phyloP scores from a whole-genome alignment of 2,329 filamentous ascomycete genomes.

The Aspergillus novofumigatus region DNA sequence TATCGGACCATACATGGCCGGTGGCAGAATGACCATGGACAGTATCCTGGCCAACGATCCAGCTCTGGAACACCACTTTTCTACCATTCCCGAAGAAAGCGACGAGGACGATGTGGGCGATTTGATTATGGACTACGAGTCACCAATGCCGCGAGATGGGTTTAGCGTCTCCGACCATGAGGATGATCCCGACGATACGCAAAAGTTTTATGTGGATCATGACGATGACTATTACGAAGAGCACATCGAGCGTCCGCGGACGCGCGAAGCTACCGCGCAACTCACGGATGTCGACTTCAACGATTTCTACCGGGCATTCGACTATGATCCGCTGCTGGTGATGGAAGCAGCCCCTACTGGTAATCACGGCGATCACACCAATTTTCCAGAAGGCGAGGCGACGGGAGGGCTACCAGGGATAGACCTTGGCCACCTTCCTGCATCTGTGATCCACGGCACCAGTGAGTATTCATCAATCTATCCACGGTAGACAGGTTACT shows the following conservation, averaged over 20 bases:
- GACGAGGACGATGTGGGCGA: slow-evolving; percentile 17
- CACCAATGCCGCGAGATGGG: slow-evolving; percentile 9
- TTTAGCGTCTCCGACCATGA: slow-evolving; percentile 15
- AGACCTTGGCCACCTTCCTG: slow-evolving; percentile 15
- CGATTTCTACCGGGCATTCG: slow-evolving; percentile 25
- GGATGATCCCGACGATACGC: slow-evolving; percentile 30
- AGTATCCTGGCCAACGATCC: slow-evolving; percentile 14
- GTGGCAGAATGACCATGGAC: slow-evolving; percentile 16
- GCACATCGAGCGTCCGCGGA: slow-evolving; percentile 5
- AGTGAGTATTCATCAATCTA: slow-evolving; percentile 18
- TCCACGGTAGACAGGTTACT: background rate
- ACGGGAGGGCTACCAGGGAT: slow-evolving; percentile 8
- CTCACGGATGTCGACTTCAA: slow-evolving; percentile 26
- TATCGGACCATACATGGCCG: slow-evolving; percentile 10
- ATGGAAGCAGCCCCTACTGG: slow-evolving; percentile 6
- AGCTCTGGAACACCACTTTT: slow-evolving; percentile 13
- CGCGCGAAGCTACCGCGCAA: background rate
- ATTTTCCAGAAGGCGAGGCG: slow-evolving; percentile 14
- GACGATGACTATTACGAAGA: slow-evolving; percentile 18
- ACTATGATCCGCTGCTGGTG: slow-evolving; percentile 14
- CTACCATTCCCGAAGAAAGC: slow-evolving; percentile 17
- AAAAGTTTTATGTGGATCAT: slow-evolving; percentile 30
- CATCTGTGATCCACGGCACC: slow-evolving; percentile 25
- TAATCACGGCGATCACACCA: slow-evolving; percentile 15
- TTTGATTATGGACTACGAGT: slow-evolving; percentile 24